These are phyloP conservation scores for Puccinia horiana DNA, from an alignment of 1,284 basidiomycete species.

Conservation along the genomic window DNA sequence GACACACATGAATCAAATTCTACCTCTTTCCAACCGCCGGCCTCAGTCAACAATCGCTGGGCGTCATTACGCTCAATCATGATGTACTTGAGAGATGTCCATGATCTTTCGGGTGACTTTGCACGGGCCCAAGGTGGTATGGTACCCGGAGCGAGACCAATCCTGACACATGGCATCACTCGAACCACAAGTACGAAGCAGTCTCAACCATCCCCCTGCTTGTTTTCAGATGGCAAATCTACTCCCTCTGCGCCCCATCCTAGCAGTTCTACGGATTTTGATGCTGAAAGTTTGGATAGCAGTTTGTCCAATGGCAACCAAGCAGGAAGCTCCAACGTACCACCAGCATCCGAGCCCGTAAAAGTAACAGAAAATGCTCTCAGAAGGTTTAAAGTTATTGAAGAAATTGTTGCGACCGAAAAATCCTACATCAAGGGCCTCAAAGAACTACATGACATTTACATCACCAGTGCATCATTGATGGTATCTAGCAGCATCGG, in stretches of 20 bases:
- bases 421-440: conserved; percentile 90
- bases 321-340: background rate
- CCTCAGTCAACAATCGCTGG: conserved; percentile 4
- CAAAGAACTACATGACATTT: conserved; percentile 88
- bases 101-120: conserved; percentile 44
- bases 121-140: background rate
- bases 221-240: background rate
- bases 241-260: background rate
- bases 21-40: background rate
- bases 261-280: background rate
- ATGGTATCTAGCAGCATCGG: conserved; percentile 66
- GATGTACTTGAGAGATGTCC: conserved; percentile 49
- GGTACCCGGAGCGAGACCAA: background rate
- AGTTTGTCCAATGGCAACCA: background rate
- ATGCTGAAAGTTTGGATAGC: conserved; percentile 12
- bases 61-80: conserved; percentile 32
- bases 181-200: conserved; percentile 35
- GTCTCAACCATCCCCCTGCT: background rate
- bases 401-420: conserved; percentile 66
- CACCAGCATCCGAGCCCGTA: background rate
- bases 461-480: conserved; percentile 80
- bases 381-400: conserved; percentile 31
- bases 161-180: background rate
- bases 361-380: conserved; percentile 40
- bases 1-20: background rate